phyloP scores from a whole-genome alignment of 768 basidiomycete genomes.

The Serendipita vermifera region DNA sequence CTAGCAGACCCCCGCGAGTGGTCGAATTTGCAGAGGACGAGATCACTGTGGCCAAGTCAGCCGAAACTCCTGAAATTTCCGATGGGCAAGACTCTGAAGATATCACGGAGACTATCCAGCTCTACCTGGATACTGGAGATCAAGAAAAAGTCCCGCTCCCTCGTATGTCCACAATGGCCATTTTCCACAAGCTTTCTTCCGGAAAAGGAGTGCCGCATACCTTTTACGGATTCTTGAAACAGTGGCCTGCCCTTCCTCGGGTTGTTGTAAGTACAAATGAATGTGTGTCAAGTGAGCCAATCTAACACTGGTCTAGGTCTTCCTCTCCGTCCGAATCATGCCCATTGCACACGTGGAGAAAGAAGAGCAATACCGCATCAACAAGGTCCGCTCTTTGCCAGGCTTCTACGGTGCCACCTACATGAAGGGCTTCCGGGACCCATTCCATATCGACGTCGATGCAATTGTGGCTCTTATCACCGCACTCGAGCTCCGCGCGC shows the following conservation, averaged over 20 bases:
- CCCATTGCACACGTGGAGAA: conserved; percentile 36
- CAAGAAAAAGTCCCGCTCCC: conserved; percentile 21
- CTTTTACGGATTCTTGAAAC: conserved; percentile 50
- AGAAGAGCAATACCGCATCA: conserved; percentile 43
- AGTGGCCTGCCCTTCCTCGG: conserved; percentile 56
- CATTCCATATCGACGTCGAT: conserved; percentile 35
- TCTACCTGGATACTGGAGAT: conserved; percentile 22
- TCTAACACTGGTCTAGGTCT: conserved; percentile 31
- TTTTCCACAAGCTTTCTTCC: conserved; percentile 44
- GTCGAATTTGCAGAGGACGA: not conserved
- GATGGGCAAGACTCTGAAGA: conserved; percentile 14
- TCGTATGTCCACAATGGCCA: conserved; percentile 39
- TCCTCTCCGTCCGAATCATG: conserved; percentile 44
- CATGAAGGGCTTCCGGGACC: conserved; percentile 50
- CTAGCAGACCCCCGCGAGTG: not conserved
- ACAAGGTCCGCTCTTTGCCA: conserved; percentile 43
- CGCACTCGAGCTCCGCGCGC: not conserved
- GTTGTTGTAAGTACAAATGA: conserved; percentile 37
- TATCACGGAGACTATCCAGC: not conserved
- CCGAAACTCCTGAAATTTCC: conserved; percentile 15
- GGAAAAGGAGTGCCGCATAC: conserved; percentile 51
- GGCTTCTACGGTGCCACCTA: conserved; percentile 52
- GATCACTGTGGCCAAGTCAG: conserved; percentile 10
- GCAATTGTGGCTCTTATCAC: not conserved
- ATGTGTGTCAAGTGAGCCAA: not conserved